A percentile compares a stretch with the other conserved stretches of the same genome.
Evolutionary conservation across 1,139 yeast species (phyloP).

Genomic region (Lodderomyces elongisporus): DNA sequence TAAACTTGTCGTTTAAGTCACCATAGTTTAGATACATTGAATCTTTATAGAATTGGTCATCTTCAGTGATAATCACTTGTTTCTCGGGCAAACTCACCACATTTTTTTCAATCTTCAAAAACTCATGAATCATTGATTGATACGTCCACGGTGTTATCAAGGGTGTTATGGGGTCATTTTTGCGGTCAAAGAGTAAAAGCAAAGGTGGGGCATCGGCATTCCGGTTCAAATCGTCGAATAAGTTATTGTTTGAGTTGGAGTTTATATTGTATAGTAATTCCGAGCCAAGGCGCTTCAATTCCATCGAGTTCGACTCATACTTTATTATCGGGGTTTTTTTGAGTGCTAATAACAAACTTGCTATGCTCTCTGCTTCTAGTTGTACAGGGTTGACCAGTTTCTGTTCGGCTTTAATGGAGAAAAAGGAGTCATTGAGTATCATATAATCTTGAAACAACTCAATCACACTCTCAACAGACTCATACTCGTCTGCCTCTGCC

Average conservation of each 20-base stretch:
- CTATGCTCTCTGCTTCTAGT: constrained; percentile 50
- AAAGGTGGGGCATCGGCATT: constrained; percentile 66
- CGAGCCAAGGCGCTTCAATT: constrained; percentile 58
- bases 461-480: constrained; percentile 66
- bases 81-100: constrained; percentile 56
- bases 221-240: constrained; percentile 62
- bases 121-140: constrained; percentile 95
- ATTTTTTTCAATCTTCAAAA: constrained; percentile 75
- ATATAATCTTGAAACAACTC: constrained; percentile 84
- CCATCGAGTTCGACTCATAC: constrained; percentile 66
- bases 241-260: constrained; percentile 49
- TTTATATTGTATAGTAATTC: constrained; percentile 60
- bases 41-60: constrained; percentile 72
- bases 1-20: constrained; percentile 85
- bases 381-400: constrained; percentile 21
- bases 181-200: constrained; percentile 74
- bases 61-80: constrained; percentile 32
- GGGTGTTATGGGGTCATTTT: constrained; percentile 90
- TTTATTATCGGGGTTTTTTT: constrained; percentile 75
- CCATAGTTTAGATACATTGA: constrained; percentile 90
- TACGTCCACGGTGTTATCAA: constrained; percentile 93
- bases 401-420: constrained; percentile 16
- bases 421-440: constrained; percentile 67
- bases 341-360: constrained; percentile 66
- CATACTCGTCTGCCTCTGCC: constrained; percentile 89